Evolutionary conservation across 2,329 filamentous ascomycete species (phyloP), one percentile per base, ranked within the genome.

Genomic region (Colletotrichum theobromicola): DNA sequence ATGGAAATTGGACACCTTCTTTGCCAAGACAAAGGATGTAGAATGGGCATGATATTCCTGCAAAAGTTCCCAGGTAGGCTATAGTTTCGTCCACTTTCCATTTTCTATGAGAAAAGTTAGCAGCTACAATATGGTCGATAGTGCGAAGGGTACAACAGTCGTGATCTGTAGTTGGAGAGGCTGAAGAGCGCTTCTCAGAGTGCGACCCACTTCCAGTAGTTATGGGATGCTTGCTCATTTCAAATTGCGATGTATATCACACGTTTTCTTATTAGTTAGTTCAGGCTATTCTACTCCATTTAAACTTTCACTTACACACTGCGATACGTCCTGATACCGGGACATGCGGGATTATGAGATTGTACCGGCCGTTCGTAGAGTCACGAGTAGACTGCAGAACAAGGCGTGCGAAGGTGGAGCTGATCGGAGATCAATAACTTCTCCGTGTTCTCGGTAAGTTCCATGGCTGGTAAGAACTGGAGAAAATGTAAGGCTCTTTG

Each of bases 401-500:
- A 46, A 46, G 42, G 42, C 42, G 42, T 21, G n/a, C 10, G 21
- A 46, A 0, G 2, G n/a, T 46, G n/a, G n/a, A 46, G 42, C 1
- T 46, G n/a, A 46, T 21, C 42, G 10, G n/a, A 46, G 5, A 46
- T 46, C 42, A 46, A 46, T 5, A 21, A 12, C 0, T 21, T 46
- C n/a, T 46, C 10, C 42, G 18, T n/a, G 42, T 13, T 46, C n/a
- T 46, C 42, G 42, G 42, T 46, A 46, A 21, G 42, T 46, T 46
- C n/a, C 42, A 46, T 21, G 1, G 1, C n/a, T 42, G 9, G 13
- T 1, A 12, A n/a, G n/a, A 46, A 21, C 42, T 21, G 0, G n/a
- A 21, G 42, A 18, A 21, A 13, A 13, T 21, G 13, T 21, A n/a
- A 46, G 42, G n/a, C 42, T 46, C 42, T 13, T 21, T 46, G 42